phyloP scores from a whole-genome alignment of 139 green algal genomes.

The Mychonastes homosphaera region DNA sequence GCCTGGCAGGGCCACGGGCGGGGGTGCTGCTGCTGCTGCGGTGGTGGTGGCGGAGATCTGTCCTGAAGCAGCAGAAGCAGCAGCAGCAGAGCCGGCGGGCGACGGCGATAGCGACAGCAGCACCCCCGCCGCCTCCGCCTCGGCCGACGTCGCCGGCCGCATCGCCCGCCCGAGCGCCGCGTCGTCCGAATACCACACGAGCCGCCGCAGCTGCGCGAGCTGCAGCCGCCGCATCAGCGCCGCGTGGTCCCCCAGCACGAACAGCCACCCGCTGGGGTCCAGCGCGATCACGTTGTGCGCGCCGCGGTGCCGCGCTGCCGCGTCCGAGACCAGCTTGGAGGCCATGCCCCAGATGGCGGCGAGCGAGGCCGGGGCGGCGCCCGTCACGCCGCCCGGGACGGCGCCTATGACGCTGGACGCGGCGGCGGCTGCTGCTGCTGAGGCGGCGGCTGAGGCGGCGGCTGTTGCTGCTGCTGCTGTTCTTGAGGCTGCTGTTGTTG shows the following conservation, averaged over 20 bases:
- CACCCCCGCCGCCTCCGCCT: constrained; percentile 8
- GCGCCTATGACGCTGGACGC: background rate
- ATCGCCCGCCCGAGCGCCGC: background rate
- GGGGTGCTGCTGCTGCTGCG: background rate
- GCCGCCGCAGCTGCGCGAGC: constrained; percentile 11
- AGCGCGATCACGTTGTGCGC: constrained; percentile 11
- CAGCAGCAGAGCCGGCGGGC: no score
- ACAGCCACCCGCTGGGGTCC: constrained; percentile 14
- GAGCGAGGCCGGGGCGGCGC: background rate
- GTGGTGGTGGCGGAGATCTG: background rate
- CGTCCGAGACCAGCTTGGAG: constrained; percentile 13
- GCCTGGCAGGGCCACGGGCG: no score
- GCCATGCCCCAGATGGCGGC: background rate
- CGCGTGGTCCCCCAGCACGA: constrained; percentile 9
- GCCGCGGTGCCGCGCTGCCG: constrained; percentile 11
- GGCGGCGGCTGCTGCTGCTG: background rate
- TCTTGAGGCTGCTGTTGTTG: background rate
- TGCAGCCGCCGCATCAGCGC: constrained; percentile 9
- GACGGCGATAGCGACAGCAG: background rate
- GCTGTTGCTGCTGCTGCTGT: constrained; percentile 3
- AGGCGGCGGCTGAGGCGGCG: background rate
- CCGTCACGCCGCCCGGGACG: background rate
- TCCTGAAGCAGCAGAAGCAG: no score
- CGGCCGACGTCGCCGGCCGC: background rate
- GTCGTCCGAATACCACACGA: constrained; percentile 13